Percentiles rank a stretch among this genome's conserved stretches.
Conservation (phyloP, 495 filamentous ascomycete genomes). For the Aspergillus kassunensis region DNA sequence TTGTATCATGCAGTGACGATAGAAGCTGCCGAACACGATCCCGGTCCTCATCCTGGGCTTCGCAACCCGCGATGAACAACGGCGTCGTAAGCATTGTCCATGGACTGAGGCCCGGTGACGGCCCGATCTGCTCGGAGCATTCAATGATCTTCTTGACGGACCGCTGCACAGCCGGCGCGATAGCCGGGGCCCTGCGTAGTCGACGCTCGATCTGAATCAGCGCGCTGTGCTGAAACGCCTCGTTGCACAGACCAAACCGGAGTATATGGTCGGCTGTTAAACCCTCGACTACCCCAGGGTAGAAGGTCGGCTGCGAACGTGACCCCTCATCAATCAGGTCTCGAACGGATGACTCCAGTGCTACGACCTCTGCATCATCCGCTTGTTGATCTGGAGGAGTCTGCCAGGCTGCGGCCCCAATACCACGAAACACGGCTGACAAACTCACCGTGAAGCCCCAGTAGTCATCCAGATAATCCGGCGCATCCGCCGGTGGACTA, state of each 20-base stretch:
- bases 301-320: conserved; percentile 31
- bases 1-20: conserved; percentile 39
- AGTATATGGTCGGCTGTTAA: conserved; percentile 32
- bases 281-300: conserved; percentile 37
- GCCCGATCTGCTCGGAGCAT: conserved; percentile 40
- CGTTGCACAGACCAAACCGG: conserved; percentile 43
- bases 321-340: conserved; percentile 35
- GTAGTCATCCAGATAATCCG: conserved; percentile 46
- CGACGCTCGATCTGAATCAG: conserved; percentile 44
- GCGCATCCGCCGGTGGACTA: conserved; percentile 13
- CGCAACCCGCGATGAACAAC: conserved; percentile 45
- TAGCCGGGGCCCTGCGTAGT: conserved; percentile 33
- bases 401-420: conserved; percentile 42
- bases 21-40: conserved; percentile 34
- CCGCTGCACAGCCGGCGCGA: conserved; percentile 33
- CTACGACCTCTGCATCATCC: conserved; percentile 28
- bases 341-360: conserved; percentile 33
- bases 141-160: conserved; percentile 42
- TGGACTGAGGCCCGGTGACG: conserved; percentile 39
- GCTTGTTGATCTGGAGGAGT: conserved; percentile 22
- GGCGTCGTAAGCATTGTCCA: conserved; percentile 48
- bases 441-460: conserved; percentile 45
- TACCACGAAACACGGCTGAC: conserved; percentile 39
- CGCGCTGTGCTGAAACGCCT: conserved; percentile 44
- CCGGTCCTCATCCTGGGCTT: conserved; percentile 37